Conservation (phyloP, 352 stramenopile species). For the Globisporangium lucens region DNA sequence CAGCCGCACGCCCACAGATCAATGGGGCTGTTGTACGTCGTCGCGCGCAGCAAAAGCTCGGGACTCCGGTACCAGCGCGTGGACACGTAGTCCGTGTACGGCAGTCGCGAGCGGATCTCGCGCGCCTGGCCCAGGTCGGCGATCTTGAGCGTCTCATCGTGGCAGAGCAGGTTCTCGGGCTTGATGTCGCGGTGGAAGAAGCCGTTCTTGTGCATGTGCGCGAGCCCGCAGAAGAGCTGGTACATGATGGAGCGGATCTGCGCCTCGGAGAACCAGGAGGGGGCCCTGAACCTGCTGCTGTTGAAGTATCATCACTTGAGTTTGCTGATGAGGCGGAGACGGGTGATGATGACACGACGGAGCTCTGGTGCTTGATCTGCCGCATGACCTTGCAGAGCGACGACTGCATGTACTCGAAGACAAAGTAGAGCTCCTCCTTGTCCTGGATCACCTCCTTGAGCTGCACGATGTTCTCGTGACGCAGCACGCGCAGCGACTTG, state of each 20-base stretch:
- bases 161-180: constrained; percentile 68
- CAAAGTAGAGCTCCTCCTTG: constrained; percentile 86
- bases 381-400: constrained; percentile 78
- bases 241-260: constrained; percentile 79
- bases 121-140: constrained; percentile 69
- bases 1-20: constrained; percentile 84
- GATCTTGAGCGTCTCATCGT: constrained; percentile 69
- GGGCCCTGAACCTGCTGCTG: background rate
- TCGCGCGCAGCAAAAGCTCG: constrained; percentile 58
- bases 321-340: background rate
- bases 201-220: constrained; percentile 82
- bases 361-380: constrained; percentile 23
- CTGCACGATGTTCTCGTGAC: constrained; percentile 82
- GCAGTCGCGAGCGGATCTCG: constrained; percentile 66
- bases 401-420: constrained; percentile 87
- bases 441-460: constrained; percentile 85
- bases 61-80: constrained; percentile 81
- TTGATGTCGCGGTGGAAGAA: constrained; percentile 86
- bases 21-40: constrained; percentile 77
- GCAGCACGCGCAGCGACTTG: constrained; percentile 67
- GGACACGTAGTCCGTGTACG: constrained; percentile 73
- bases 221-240: constrained; percentile 70
- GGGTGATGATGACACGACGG: background rate
- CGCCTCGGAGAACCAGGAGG: constrained; percentile 45
- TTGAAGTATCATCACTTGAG: constrained; percentile 1